Percentiles rank a stretch among this genome's conserved stretches.
Evolutionary conservation across 1,284 basidiomycete genomes (phyloP).

Genomic region (Mixia osmundae): DNA sequence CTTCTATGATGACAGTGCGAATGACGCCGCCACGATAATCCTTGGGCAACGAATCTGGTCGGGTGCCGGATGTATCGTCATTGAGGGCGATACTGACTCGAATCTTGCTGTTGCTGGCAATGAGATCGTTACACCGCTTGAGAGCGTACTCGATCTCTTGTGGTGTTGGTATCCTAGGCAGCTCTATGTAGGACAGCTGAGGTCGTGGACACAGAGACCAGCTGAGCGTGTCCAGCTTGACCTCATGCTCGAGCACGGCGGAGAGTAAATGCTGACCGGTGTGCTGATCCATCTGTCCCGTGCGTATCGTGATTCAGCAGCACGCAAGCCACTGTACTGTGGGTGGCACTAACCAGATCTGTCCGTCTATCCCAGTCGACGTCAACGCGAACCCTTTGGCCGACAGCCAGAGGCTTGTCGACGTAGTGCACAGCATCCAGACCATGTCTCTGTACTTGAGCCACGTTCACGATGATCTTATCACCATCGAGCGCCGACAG

Average conservation of each 20-base stretch:
- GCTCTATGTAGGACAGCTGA: slow-evolving; percentile 55
- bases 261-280: slow-evolving; percentile 33
- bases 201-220: slow-evolving; percentile 33
- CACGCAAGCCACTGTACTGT: too few relatives aligned
- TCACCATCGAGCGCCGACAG: slow-evolving; percentile 24
- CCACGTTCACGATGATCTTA: slow-evolving; percentile 29
- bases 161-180: slow-evolving; percentile 40
- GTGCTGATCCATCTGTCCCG: slow-evolving; percentile 10
- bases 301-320: background rate
- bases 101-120: slow-evolving; percentile 35
- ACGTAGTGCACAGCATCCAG: slow-evolving; percentile 58
- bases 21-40: slow-evolving; percentile 52
- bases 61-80: slow-evolving; percentile 22
- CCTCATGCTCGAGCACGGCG: slow-evolving; percentile 43
- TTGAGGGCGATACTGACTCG: slow-evolving; percentile 45
- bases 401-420: slow-evolving; percentile 29
- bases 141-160: slow-evolving; percentile 42
- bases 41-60: slow-evolving; percentile 31
- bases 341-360: slow-evolving; percentile 25
- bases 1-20: slow-evolving; percentile 48
- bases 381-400: slow-evolving; percentile 33
- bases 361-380: slow-evolving; percentile 43
- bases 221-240: slow-evolving; percentile 50
- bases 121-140: slow-evolving; percentile 37
- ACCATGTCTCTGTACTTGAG: slow-evolving; percentile 43